A percentile compares a stretch with the other conserved stretches of the same genome.
These are phyloP conservation scores for Phyllosticta paracitricarpa DNA, from an alignment of 2,329 filamentous ascomycete species.

Conservation along the genomic window DNA sequence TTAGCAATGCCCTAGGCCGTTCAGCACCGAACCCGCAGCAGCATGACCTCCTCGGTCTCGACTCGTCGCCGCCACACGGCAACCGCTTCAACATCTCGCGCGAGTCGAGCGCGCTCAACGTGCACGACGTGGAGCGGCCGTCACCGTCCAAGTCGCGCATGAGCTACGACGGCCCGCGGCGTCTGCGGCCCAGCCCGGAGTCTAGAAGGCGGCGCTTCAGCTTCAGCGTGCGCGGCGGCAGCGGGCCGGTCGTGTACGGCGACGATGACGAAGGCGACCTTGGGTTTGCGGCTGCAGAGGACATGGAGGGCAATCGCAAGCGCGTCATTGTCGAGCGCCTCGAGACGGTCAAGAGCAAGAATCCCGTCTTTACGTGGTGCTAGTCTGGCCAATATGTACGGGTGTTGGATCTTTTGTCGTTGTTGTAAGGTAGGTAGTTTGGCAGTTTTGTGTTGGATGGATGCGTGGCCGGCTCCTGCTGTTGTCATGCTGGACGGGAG, in stretches of 20 bases:
- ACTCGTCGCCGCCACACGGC: constrained; percentile 36
- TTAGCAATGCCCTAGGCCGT: constrained; percentile 58
- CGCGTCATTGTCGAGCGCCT: constrained; percentile 95
- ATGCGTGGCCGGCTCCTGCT: not conserved
- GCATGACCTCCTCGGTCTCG: constrained; percentile 60
- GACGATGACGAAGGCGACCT: constrained; percentile 80
- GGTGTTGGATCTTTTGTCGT: not conserved
- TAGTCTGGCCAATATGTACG: constrained; percentile 31
- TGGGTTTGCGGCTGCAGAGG: constrained; percentile 87
- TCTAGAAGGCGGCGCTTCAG: constrained; percentile 32
- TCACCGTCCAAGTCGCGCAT: constrained; percentile 27
- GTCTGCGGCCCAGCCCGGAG: constrained; percentile 19
- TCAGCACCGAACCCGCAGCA: constrained; percentile 26
- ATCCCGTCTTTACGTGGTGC: constrained; percentile 97
- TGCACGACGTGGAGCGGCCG: constrained; percentile 19
- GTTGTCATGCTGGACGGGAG: not conserved
- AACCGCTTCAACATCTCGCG: constrained; percentile 41
- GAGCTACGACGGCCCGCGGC: constrained; percentile 32
- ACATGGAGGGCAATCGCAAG: constrained; percentile 80
- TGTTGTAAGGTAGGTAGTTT: not conserved
- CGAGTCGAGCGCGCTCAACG: constrained; percentile 33
- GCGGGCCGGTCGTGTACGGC: constrained; percentile 27
- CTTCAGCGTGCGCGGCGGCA: constrained; percentile 27
- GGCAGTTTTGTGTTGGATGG: not conserved
- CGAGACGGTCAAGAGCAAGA: constrained; percentile 89